phyloP scores from a whole-genome alignment of 2,329 filamentous ascomycete genomes.

The Pochonia chlamydosporia region DNA sequence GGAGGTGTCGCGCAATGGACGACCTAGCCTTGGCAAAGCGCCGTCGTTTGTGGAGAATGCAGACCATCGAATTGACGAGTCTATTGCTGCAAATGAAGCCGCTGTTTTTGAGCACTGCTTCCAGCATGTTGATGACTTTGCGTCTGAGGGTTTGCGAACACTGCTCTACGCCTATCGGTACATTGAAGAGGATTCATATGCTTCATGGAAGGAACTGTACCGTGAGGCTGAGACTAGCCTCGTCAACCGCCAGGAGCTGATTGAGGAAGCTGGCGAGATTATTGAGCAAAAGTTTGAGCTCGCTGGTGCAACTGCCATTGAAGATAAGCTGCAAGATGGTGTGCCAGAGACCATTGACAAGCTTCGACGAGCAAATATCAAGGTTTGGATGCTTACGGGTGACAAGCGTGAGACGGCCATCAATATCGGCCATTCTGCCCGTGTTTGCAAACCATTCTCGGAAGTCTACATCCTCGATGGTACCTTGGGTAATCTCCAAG shows the following conservation, averaged over 20 bases:
- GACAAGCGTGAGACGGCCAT: conserved; percentile 92
- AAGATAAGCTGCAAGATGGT: conserved; percentile 85
- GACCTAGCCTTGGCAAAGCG: conserved; percentile 17
- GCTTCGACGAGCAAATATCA: conserved; percentile 80
- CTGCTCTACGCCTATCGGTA: conserved; percentile 78
- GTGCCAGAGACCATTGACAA: conserved; percentile 92
- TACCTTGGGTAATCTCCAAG: conserved; percentile 55
- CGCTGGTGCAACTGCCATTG: conserved; percentile 83
- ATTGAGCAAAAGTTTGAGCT: conserved; percentile 80
- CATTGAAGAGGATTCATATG: conserved; percentile 69
- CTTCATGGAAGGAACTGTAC: conserved; percentile 70
- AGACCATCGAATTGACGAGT: conserved; percentile 54
- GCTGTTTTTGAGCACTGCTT: conserved; percentile 79
- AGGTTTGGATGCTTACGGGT: conserved; percentile 94
- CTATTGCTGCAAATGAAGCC: conserved; percentile 52
- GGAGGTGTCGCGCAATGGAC: conserved; percentile 18
- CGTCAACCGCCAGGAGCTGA: conserved; percentile 68
- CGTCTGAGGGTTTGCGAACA: conserved; percentile 80
- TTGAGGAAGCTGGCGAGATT: conserved; percentile 74
- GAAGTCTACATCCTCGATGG: conserved; percentile 72
- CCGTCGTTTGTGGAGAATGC: conserved; percentile 29
- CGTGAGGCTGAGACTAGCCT: conserved; percentile 78
- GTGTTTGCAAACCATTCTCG: conserved; percentile 67
- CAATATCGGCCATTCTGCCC: conserved; percentile 84
- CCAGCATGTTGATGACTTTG: conserved; percentile 83